Evolutionary conservation across 257 asterid genomes (phyloP).

Genomic region (Penstemon barbatus): DNA sequence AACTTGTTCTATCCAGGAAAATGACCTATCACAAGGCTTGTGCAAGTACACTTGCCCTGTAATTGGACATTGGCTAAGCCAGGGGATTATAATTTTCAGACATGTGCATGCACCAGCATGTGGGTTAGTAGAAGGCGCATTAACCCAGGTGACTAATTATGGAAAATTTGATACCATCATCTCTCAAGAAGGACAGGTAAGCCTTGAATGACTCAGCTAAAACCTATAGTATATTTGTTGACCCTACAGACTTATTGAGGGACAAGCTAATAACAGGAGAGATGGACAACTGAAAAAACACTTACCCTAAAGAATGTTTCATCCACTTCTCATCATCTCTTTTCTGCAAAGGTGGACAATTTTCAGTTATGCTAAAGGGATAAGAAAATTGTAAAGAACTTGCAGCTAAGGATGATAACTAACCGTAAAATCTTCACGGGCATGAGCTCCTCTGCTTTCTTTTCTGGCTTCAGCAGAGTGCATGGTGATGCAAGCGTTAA

Average conservation of each 20-base stretch:
- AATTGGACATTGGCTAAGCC: too few species aligned
- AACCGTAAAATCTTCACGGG: conserved; percentile 97
- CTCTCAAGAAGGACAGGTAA: background rate
- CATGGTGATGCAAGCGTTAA: conserved; percentile 96
- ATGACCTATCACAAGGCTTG: background rate
- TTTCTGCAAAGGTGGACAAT: conserved; percentile 54
- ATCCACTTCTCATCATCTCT: conserved; percentile 94
- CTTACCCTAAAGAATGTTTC: conserved; percentile 94
- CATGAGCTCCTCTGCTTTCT: conserved; percentile 99
- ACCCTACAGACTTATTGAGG: background rate
- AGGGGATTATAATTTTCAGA: background rate
- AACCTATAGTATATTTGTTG: background rate
- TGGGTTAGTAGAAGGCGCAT: background rate
- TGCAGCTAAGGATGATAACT: conserved; percentile 29
- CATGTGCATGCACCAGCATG: background rate
- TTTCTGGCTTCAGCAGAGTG: conserved; percentile 99
- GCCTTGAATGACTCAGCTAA: background rate
- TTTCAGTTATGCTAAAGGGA: conserved; percentile 17
- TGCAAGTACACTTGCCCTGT: background rate
- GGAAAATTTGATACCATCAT: background rate
- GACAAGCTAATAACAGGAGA: conserved; percentile 1
- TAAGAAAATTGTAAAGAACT: background rate
- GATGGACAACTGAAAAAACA: conserved; percentile 17
- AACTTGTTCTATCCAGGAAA: too few species aligned
- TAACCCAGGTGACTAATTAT: conserved; percentile 1